A percentile compares a stretch with the other conserved stretches of the same genome.
Conservation (phyloP, 164 flowering plant species). For the Annona squamosa region DNA sequence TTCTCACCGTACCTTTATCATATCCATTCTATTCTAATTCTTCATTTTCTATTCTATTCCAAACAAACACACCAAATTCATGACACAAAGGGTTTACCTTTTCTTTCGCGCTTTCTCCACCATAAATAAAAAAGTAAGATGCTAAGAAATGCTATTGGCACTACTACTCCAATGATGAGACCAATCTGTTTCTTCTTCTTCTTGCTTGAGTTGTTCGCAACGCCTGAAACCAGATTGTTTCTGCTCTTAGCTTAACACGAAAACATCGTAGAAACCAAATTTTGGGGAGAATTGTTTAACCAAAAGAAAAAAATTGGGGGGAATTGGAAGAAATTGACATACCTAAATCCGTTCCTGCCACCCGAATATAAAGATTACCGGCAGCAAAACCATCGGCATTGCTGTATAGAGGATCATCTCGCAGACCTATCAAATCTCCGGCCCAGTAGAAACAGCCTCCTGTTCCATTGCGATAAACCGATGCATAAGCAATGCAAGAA, state of each 20-base stretch:
- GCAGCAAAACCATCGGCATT: neutral
- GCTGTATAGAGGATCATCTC: neutral
- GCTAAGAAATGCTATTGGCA: neutral
- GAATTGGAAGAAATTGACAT: neutral
- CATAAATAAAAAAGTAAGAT: neutral
- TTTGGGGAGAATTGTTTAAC: neutral
- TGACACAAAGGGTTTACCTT: neutral
- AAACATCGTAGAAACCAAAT: too few species aligned
- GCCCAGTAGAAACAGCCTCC: constrained; percentile 6
- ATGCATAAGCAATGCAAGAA: constrained; percentile 7
- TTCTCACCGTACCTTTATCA: too few species aligned
- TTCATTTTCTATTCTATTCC: too few species aligned
- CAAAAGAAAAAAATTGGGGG: too few species aligned
- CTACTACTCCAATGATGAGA: neutral
- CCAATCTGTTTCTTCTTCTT: neutral
- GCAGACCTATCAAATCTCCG: constrained; percentile 4
- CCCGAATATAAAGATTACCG: constrained; percentile 12
- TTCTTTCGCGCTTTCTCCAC: neutral
- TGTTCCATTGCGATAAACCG: neutral
- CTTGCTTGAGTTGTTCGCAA: neutral
- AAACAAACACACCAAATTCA: too few species aligned
- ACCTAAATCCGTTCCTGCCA: constrained; percentile 19
- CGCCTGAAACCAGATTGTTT: neutral
- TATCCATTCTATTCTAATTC: too few species aligned
- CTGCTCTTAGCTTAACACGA: too few species aligned